Evolutionary conservation across 2,329 filamentous ascomycete genomes (phyloP).

Genomic region (Diaporthe citrichinensis): DNA sequence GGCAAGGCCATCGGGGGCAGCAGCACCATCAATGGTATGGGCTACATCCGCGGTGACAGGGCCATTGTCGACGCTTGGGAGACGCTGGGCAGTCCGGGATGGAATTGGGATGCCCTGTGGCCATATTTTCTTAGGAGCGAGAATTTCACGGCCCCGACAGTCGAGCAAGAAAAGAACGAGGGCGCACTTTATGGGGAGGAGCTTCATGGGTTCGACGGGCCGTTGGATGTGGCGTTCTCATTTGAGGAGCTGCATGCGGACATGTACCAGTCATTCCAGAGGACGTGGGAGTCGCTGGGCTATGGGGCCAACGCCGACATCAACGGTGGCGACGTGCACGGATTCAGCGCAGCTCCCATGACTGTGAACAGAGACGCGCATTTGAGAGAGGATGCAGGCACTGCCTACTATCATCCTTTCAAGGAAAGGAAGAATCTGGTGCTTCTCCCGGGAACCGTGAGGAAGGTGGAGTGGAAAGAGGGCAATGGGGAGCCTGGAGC

Average conservation of each 20-base stretch:
- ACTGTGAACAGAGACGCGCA: neutral
- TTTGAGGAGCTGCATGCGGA: neutral
- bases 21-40: constrained; percentile 56
- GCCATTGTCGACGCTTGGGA: constrained; percentile 54
- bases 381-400: neutral
- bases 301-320: neutral
- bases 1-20: neutral
- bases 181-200: neutral
- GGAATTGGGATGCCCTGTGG: constrained; percentile 38
- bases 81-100: constrained; percentile 49
- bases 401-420: constrained; percentile 11
- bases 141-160: neutral
- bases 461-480: neutral
- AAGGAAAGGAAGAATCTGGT: neutral
- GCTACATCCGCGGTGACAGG: constrained; percentile 50
- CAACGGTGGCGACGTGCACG: neutral
- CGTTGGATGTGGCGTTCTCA: neutral
- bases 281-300: neutral
- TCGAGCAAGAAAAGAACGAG: neutral
- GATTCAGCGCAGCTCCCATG: neutral
- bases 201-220: neutral
- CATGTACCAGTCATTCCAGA: neutral
- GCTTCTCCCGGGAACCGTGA: neutral
- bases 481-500: neutral
- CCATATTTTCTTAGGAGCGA: neutral